A percentile compares a stretch with the other conserved stretches of the same genome.
Evolutionary conservation across 2,329 filamentous ascomycete genomes (phyloP).

Genomic region (Fusarium sp.): DNA sequence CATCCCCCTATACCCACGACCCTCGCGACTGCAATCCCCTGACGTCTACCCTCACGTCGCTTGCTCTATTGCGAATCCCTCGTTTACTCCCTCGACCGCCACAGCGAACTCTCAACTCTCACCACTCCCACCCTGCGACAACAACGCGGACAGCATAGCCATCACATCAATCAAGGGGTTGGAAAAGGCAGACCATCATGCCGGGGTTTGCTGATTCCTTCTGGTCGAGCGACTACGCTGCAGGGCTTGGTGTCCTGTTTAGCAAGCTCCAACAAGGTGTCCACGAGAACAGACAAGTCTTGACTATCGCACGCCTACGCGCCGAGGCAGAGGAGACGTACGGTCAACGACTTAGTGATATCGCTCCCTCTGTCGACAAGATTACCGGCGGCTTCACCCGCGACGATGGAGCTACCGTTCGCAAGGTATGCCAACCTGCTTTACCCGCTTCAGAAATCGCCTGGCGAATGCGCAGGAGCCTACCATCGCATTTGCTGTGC

Average conservation of each 20-base stretch:
- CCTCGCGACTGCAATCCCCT: constrained; percentile 27
- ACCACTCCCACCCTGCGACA: constrained; percentile 18
- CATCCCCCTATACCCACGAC: constrained; percentile 18
- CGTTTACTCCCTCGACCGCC: constrained; percentile 17
- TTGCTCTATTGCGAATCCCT: constrained; percentile 19
- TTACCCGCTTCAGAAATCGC: background rate
- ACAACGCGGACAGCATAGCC: constrained; percentile 16
- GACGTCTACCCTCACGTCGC: constrained; percentile 15
- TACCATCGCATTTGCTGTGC: constrained; percentile 5
- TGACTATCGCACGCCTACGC: constrained; percentile 91
- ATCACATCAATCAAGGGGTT: constrained; percentile 35
- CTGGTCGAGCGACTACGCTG: constrained; percentile 98
- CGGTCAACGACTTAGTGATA: constrained; percentile 80
- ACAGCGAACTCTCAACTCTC: constrained; percentile 25
- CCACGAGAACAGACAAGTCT: constrained; percentile 91
- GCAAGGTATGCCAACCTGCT: constrained; percentile 71
- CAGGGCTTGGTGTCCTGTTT: constrained; percentile 92
- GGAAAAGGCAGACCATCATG: constrained; percentile 63
- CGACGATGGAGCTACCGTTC: constrained; percentile 94
- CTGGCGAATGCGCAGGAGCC: constrained; percentile 4
- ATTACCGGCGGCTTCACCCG: constrained; percentile 83
- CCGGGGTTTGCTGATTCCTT: constrained; percentile 94
- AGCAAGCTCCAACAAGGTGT: constrained; percentile 96
- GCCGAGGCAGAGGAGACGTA: constrained; percentile 95
- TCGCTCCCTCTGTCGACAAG: constrained; percentile 82